Evolutionary conservation across 768 basidiomycete species (phyloP), one percentile per base, ranked within the genome.

Genomic region (Saitozyma podzolica): DNA sequence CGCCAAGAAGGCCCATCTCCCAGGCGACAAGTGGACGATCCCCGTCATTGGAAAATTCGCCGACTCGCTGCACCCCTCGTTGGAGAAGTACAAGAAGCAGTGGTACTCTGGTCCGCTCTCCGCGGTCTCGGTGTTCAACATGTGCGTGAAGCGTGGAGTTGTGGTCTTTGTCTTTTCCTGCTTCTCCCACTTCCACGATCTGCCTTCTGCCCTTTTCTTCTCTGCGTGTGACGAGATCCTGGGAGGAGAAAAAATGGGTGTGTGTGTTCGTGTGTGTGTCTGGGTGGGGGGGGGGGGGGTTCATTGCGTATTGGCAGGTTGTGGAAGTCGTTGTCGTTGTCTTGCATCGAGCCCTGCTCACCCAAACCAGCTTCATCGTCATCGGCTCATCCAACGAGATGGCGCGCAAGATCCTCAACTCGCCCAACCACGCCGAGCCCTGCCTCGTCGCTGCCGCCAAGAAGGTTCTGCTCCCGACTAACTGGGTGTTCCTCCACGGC

Each of bases 401-500:
- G 80, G 83, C 94, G 10, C 89, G 95, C 74, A 97, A 95, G 81
- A 94, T 98, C 70, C 83, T 99, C 76, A 97, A 98, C 83, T 92
- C 92, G 6, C 95, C 96, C 0, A 85, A 81, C 9, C 87, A 90
- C 70, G 90, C 96, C 37, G 94, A 97, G 78, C 96, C 96, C 0
- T 95, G 92, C 76, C 86, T 99, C 16, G 92, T 97, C 39, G 84
- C 92, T 68, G 89, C 92, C 7, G 96, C 92, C 40, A 96, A 95
- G 80, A 83, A 87, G 59, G 83, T 99, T 60, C 84, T 99, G 50
- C 84, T 85, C 56, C 83, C 89, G 2, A 89, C 93, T 42, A 96
- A 95, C 82, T 96, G 92, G 92, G 95, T 99, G n/a, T 99, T 99
- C 83, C 83, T 98, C 48, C 95, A 86, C 57, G 95, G 95, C 20